Conservation (phyloP, 495 filamentous ascomycete genomes). For the Lasiosphaeriaceae sp. region DNA sequence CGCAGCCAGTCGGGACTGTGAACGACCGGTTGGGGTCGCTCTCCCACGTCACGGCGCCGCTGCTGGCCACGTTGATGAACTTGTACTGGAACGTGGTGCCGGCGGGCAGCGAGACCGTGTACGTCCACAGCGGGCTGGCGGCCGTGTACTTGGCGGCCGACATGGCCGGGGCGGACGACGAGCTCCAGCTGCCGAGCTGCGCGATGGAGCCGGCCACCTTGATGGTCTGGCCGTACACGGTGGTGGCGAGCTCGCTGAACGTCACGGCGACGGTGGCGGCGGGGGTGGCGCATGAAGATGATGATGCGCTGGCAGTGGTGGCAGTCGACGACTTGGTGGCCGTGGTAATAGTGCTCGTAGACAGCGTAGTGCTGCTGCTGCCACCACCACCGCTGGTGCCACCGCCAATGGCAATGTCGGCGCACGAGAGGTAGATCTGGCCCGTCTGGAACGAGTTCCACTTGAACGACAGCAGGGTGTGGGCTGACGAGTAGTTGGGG, state of each 20-base stretch:
- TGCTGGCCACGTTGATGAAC: conserved; percentile 55
- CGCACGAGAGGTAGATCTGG: conserved; percentile 54
- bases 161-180: conserved; percentile 44
- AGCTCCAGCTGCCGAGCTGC: conserved; percentile 56
- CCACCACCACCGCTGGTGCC: not conserved
- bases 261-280: conserved; percentile 51
- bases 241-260: conserved; percentile 54
- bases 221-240: conserved; percentile 55
- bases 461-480: conserved; percentile 51
- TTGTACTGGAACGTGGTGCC: conserved; percentile 63
- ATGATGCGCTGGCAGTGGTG: conserved; percentile 26
- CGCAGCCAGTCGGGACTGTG: conserved; percentile 52
- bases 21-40: conserved; percentile 60
- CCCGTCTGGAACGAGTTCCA: conserved; percentile 57
- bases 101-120: conserved; percentile 45
- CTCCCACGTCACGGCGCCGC: conserved; percentile 60
- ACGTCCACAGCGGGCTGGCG: conserved; percentile 55
- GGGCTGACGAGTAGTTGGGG: conserved; percentile 40
- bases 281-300: conserved; percentile 34
- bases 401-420: conserved; percentile 47
- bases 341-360: not conserved
- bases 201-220: conserved; percentile 54
- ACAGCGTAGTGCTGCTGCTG: not conserved
- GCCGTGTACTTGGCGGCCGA: conserved; percentile 52
- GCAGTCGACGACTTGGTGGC: conserved; percentile 36